Evolutionary conservation across 1,284 basidiomycete genomes (phyloP), one percentile per base, ranked within the genome.

Genomic region (Tilletia setariae): DNA sequence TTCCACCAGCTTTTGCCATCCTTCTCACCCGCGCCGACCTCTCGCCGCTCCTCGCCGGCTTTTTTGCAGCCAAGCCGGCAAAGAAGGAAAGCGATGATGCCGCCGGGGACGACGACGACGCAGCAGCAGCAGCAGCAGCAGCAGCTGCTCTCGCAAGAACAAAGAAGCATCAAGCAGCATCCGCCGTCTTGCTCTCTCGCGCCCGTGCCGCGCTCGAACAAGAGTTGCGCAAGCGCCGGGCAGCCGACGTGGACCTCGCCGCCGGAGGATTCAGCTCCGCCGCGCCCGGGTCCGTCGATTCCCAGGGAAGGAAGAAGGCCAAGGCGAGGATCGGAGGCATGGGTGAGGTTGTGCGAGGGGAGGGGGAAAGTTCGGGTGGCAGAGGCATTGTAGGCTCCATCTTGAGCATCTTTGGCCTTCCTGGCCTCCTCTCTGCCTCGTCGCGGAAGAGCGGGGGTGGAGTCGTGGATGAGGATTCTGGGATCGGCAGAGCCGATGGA

Each of bases 1-100:
- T 40, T 11, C 65, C 47, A 9, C 78, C 76, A 0, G 71, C 75
- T 9, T 73, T 81, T 28, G 68, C 75, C 25, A 53, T 81, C 25
- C 70, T 79, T 7, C 79, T 81, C 65, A 80, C 79, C 1, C 76
- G 79, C 13, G 73, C 75, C 42, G 79, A 81, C 61, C 74, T 73
- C 8, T 79, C 79, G 1, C 79, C 79, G 6, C 71, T 80, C 19
- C 76, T 81, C 63, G 35, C 69, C 19, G 35, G 35, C 35, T 40
- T 40, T 11, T 40, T 40, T 11, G 72, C 71, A 23, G 68, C 65
- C n/a, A 67, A 67, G 1, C 32, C 56, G 16, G 2, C 28, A 3
- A 61, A 40, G 28, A 30, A 40, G 15, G 28, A 61, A 35, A 30
- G 28, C 11, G 16, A 11, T 8, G 72, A 67, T 28, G 68, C 68